Percentiles rank a stretch among this genome's conserved stretches.
phyloP scores from a whole-genome alignment of 1,284 basidiomycete species.

The Trichosporon ovoides region DNA sequence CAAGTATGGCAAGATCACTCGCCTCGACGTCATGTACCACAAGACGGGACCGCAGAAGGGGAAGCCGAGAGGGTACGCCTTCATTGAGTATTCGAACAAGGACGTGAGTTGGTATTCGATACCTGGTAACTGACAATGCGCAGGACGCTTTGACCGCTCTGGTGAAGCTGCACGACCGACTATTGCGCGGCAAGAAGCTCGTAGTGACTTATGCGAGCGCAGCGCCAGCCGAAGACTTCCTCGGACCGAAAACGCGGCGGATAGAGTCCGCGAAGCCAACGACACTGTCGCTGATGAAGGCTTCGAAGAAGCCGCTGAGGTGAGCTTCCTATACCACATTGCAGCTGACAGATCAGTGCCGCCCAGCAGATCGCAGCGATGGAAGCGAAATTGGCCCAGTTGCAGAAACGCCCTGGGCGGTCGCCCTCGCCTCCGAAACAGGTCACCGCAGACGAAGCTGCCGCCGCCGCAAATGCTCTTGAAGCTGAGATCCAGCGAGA shows the following conservation, averaged over 20 bases:
- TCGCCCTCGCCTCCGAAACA: constrained; percentile 15
- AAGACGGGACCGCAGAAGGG: constrained; percentile 82
- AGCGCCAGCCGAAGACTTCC: constrained; percentile 18
- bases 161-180: constrained; percentile 67
- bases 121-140: constrained; percentile 4
- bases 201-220: constrained; percentile 85
- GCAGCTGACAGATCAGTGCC: constrained; percentile 54
- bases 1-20: constrained; percentile 84
- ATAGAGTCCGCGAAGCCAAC: constrained; percentile 66
- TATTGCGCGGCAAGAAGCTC: constrained; percentile 77
- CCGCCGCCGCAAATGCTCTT: constrained; percentile 15
- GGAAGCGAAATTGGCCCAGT: constrained; percentile 84
- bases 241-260: constrained; percentile 10
- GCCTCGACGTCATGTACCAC: constrained; percentile 92
- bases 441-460: not conserved
- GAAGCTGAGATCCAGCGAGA: constrained; percentile 20
- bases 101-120: constrained; percentile 65
- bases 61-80: constrained; percentile 91
- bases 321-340: no score
- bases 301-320: constrained; percentile 59
- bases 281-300: constrained; percentile 79
- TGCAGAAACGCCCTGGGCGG: constrained; percentile 52
- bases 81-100: constrained; percentile 74
- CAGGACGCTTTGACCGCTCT: constrained; percentile 84
- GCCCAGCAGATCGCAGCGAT: constrained; percentile 85